Percentiles rank a stretch among this genome's conserved stretches.
Evolutionary conservation across 2,329 filamentous ascomycete species (phyloP).

Genomic region (Penicillium thymicola): DNA sequence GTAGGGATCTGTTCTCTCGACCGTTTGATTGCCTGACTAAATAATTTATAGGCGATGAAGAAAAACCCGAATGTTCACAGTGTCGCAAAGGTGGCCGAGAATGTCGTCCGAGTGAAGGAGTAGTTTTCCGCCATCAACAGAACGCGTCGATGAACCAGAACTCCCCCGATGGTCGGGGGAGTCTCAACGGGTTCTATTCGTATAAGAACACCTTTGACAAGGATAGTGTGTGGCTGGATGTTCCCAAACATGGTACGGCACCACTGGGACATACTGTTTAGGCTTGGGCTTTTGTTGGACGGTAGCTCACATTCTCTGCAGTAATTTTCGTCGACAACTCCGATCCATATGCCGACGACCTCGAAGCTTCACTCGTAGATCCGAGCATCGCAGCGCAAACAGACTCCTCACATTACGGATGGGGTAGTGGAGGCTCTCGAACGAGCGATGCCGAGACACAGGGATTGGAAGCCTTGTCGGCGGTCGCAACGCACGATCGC

Average conservation of each 20-base stretch:
- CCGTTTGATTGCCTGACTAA: conserved; percentile 3
- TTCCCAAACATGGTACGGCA: conserved; percentile 55
- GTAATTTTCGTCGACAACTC: conserved; percentile 62
- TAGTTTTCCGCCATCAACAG: conserved; percentile 66
- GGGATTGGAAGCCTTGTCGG: conserved; percentile 54
- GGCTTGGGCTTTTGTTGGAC: background rate
- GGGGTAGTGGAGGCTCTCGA: conserved; percentile 29
- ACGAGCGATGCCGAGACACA: conserved; percentile 42
- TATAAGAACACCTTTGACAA: conserved; percentile 65
- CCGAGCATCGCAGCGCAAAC: conserved; percentile 30
- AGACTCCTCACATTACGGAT: conserved; percentile 31
- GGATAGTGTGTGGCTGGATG: conserved; percentile 60
- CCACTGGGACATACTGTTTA: background rate
- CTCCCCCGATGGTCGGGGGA: conserved; percentile 38
- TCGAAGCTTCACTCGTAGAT: conserved; percentile 35
- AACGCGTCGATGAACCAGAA: conserved; percentile 65
- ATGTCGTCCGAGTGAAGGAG: conserved; percentile 59
- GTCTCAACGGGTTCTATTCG: conserved; percentile 60
- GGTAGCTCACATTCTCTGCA: conserved; percentile 21
- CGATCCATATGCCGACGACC: conserved; percentile 58
- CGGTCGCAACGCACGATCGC: conserved; percentile 47
- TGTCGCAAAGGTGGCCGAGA: conserved; percentile 59
- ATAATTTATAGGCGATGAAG: conserved; percentile 48
- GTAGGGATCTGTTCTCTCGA: conserved; percentile 27
- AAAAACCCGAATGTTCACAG: conserved; percentile 59